A percentile compares a stretch with the other conserved stretches of the same genome.
Evolutionary conservation across 2,329 filamentous ascomycete species (phyloP).

Genomic region (Diaporthe destruens): DNA sequence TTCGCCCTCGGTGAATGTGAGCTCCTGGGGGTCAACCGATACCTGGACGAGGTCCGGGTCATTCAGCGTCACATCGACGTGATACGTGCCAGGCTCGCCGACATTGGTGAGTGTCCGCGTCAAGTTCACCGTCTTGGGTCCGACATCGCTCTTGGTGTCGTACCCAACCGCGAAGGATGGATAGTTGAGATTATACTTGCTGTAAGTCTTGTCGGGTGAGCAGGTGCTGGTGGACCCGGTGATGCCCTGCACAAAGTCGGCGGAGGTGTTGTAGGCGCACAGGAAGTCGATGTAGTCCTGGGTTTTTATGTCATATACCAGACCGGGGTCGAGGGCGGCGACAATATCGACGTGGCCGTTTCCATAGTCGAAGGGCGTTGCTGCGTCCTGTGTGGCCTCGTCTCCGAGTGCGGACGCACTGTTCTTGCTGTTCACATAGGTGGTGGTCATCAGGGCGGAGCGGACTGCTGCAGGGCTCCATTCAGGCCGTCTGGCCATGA

Average conservation of each 20-base stretch:
- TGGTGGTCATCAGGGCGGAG: conserved; percentile 39
- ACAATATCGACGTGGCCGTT: conserved; percentile 22
- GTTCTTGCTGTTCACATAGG: conserved; percentile 4
- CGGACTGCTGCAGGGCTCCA: conserved; percentile 39
- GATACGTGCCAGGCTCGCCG: conserved; percentile 36
- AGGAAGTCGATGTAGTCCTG: conserved; percentile 40
- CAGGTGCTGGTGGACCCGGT: conserved; percentile 38
- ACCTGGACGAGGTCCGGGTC: conserved; percentile 15
- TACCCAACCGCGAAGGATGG: conserved; percentile 39
- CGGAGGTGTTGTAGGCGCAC: conserved; percentile 24
- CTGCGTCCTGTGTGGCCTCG: not conserved
- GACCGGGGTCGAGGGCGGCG: conserved; percentile 37
- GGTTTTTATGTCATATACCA: conserved; percentile 29
- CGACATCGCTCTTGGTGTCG: conserved; percentile 1
- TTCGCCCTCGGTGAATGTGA: not conserved
- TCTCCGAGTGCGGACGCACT: not conserved
- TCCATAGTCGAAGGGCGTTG: conserved; percentile 8
- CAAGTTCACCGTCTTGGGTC: conserved; percentile 39
- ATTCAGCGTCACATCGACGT: conserved; percentile 28
- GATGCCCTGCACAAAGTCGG: conserved; percentile 19
- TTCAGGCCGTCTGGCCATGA: conserved; percentile 39
- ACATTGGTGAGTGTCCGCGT: conserved; percentile 40
- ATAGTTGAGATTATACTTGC: conserved; percentile 41
- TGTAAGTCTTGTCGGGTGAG: conserved; percentile 24
- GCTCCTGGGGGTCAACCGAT: conserved; percentile 8